Base-by-base conservation (phyloP, 169 alveolate species). In the Theileria orientalis region DNA sequence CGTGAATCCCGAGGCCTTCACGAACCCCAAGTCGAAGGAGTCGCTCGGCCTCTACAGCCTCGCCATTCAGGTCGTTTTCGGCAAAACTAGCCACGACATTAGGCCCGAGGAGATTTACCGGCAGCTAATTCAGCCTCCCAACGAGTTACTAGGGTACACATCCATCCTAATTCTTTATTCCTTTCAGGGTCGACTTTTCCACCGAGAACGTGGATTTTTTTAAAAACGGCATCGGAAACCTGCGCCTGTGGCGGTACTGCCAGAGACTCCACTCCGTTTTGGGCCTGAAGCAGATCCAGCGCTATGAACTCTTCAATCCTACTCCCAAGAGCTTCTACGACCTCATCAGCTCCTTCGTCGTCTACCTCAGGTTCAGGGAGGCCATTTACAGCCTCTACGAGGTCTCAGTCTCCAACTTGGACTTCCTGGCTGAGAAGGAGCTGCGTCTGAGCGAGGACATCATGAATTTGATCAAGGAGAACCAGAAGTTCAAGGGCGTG, bases 171-270 rank as follows among this genome's bases (percentile, higher is more conserved):
- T 1, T 23, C 21, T 6, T 11, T 67, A 49, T 2, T 19, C 27
- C 14, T 25, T 47, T 44, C 40, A 72, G 83, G 60, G 73, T 82
- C 23, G 63, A 74, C 11, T 56, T 74, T 33, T 63, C 69, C 9
- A 9, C 23, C 37, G 74, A 72, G 16, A 62, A 82, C 42, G 30
- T 82, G 16, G 84, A 74, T 1, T 82, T 72, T 30, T 46, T 73
- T 3, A 74, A 64, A 29, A 37, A 70, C 19, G 84, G 84, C 13
- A 74, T 82, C 3, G 85, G 85, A 46, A 74, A 82, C 32, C 79
- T 82, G 59, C 40, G 89, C 5, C 74, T 73, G 49, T 82, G 84
- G 83, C 76, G 89, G 21, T 82, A 73, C 62, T 82, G 84, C 60
- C 89, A 82, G 61, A 62, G 35, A 40, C 69, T 82, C 0, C 89